Conservation (phyloP, 805 yeast genomes). For the Spathaspora arborariae region DNA sequence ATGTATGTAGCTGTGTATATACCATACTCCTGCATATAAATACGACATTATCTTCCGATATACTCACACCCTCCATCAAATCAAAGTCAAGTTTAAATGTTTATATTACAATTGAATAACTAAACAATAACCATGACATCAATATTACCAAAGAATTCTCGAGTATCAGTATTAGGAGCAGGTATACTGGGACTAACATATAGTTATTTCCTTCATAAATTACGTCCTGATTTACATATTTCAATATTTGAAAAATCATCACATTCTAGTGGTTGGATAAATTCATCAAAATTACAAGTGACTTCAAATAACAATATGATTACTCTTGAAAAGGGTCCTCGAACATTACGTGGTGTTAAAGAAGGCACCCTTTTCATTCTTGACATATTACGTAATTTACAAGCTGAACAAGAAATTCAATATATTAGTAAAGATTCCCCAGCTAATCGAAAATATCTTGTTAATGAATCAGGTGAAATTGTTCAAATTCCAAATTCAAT, state of each 20-base stretch:
- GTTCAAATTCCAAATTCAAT: conserved; percentile 51
- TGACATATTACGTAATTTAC: conserved; percentile 53
- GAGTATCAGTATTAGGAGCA: conserved; percentile 76
- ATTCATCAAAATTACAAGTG: conserved; percentile 39
- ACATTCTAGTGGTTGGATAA: conserved; percentile 79
- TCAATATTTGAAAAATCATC: conserved; percentile 54
- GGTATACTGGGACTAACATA: conserved; percentile 85
- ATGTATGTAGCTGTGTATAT: neutral
- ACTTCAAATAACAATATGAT: conserved; percentile 19
- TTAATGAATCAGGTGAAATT: conserved; percentile 44
- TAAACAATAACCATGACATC: neutral
- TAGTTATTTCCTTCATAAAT: conserved; percentile 59
- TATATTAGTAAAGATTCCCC: conserved; percentile 55
- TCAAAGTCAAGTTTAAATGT: neutral
- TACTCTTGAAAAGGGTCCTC: conserved; percentile 79
- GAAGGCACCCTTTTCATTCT: conserved; percentile 70
- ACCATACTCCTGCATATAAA: too few relatives aligned
- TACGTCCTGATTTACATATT: conserved; percentile 75
- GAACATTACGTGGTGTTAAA: conserved; percentile 82
- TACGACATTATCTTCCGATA: too few relatives aligned
- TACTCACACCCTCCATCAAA: neutral
- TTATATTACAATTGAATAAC: too few relatives aligned
- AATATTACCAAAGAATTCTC: conserved; percentile 25
- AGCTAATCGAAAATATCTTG: conserved; percentile 71
- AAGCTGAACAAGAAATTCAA: conserved; percentile 45